These are phyloP conservation scores for Blastobotrys petasosporus DNA, from an alignment of 1,139 yeast species.

Conservation along the genomic window DNA sequence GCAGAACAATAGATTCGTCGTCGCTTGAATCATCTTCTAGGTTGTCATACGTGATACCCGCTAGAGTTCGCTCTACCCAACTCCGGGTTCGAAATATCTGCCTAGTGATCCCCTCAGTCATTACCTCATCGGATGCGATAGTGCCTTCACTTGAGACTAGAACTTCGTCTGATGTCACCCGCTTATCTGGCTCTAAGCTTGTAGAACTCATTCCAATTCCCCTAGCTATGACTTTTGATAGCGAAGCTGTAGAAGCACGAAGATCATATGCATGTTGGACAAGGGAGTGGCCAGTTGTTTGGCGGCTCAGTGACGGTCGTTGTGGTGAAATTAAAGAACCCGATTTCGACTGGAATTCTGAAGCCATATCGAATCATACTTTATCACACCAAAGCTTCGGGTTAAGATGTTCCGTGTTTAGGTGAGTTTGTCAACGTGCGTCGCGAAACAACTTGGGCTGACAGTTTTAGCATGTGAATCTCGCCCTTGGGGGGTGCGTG, in stretches of 20 bases:
- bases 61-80: background rate
- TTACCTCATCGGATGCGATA: background rate
- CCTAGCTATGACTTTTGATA: constrained; percentile 10
- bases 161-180: background rate
- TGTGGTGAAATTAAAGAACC: no score
- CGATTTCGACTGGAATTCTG: no score
- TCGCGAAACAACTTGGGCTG: no score
- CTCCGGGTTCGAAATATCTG: background rate
- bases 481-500: no score
- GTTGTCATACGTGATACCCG: background rate
- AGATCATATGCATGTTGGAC: constrained; percentile 13
- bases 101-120: background rate
- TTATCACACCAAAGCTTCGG: no score
- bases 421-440: no score
- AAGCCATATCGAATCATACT: no score
- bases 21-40: background rate
- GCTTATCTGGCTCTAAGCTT: background rate
- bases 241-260: constrained; percentile 11
- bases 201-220: constrained; percentile 7
- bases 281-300: background rate
- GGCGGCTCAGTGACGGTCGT: background rate
- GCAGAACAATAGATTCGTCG: constrained; percentile 13
- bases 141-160: background rate
- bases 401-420: no score
- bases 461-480: no score